These are phyloP conservation scores for Xylaria intraflava DNA, from an alignment of 495 filamentous ascomycete genomes.

Conservation along the genomic window DNA sequence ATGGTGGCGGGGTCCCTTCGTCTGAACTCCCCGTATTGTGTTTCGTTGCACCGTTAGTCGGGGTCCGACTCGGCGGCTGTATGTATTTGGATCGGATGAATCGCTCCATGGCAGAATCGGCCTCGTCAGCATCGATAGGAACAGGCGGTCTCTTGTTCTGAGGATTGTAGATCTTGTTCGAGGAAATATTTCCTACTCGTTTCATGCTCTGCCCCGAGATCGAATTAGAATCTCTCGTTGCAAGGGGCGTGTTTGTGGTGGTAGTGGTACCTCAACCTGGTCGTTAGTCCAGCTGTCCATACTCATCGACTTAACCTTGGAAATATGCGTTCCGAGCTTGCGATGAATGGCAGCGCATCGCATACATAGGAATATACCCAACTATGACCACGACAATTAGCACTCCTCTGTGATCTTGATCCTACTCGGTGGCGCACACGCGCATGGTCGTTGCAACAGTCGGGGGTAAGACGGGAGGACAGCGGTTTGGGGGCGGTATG, in stretches of 20 bases:
- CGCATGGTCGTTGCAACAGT: slow-evolving; percentile 1
- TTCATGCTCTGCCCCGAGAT: slow-evolving; percentile 68
- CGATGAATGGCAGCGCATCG: slow-evolving; percentile 93
- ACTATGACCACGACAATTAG: slow-evolving; percentile 39
- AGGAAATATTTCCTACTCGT: slow-evolving; percentile 73
- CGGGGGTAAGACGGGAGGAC: neutral
- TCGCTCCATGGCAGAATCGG: slow-evolving; percentile 85
- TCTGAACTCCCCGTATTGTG: slow-evolving; percentile 45
- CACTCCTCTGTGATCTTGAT: neutral
- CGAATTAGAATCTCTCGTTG: slow-evolving; percentile 4
- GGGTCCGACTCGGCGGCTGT: slow-evolving; percentile 25
- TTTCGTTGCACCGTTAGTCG: slow-evolving; percentile 28
- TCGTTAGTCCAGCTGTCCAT: slow-evolving; percentile 96
- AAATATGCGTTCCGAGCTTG: slow-evolving; percentile 94
- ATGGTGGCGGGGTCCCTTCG: slow-evolving; percentile 60
- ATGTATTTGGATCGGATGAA: slow-evolving; percentile 94
- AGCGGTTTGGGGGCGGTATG: neutral
- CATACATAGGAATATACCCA: slow-evolving; percentile 96
- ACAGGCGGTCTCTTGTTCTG: slow-evolving; percentile 71
- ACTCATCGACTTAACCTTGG: slow-evolving; percentile 94
- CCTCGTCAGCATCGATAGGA: slow-evolving; percentile 83
- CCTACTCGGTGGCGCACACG: neutral
- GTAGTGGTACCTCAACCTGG: slow-evolving; percentile 75
- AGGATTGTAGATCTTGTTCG: slow-evolving; percentile 85
- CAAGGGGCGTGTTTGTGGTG: neutral